Evolutionary conservation across 2,329 filamentous ascomycete species (phyloP).

Genomic region (Calonectria leucothoes): DNA sequence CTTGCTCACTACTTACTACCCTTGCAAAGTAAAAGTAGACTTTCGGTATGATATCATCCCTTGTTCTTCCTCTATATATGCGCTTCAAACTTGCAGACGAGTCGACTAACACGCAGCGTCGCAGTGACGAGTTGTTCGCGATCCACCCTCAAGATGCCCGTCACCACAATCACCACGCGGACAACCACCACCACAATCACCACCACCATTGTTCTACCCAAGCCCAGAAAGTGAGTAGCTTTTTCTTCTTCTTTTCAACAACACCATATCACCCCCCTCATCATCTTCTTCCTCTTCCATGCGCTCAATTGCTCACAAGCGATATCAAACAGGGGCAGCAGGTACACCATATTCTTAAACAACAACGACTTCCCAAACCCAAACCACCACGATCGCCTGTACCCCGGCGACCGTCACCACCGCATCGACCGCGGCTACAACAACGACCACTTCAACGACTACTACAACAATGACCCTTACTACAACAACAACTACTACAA

Average conservation of each 20-base stretch:
- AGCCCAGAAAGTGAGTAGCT: not conserved
- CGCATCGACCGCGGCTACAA: no score
- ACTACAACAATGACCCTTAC: not conserved
- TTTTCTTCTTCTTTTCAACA: no score
- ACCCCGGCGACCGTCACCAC: not conserved
- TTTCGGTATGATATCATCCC: not conserved
- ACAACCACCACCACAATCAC: not conserved
- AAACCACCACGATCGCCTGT: not conserved
- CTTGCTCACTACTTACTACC: not conserved
- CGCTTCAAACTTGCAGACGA: not conserved
- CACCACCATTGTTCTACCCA: slow-evolving; percentile 1
- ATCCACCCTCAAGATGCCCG: not conserved
- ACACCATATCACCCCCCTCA: no score
- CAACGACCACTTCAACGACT: not conserved
- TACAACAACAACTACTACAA: not conserved
- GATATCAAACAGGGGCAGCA: not conserved
- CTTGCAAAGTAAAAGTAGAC: not conserved
- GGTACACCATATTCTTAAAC: not conserved
- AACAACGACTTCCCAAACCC: not conserved
- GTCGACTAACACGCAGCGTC: not conserved
- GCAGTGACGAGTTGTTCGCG: not conserved
- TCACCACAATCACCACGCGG: not conserved
- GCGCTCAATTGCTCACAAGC: not conserved
- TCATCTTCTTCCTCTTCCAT: not conserved
- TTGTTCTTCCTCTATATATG: not conserved